A percentile compares a stretch with the other conserved stretches of the same genome.
Conservation (phyloP, 148 eudicot species). For the Vaccinium macrocarpon region DNA sequence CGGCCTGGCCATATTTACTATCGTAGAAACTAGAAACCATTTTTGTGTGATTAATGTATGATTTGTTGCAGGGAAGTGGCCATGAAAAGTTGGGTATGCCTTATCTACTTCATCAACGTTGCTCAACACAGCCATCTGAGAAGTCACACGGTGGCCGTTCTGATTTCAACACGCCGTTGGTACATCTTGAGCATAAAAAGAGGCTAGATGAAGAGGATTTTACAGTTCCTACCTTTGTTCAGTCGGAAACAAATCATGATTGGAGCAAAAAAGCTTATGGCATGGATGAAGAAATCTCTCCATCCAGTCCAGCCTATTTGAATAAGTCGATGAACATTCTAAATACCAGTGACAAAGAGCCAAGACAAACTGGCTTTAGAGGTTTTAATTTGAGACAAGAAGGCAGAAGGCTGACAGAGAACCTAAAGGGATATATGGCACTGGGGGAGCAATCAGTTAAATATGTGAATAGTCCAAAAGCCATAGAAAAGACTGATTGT, state of each 20-base stretch:
- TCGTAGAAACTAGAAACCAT: background rate
- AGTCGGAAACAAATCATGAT: constrained; percentile 32
- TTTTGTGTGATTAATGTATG: constrained; percentile 9
- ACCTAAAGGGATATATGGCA: constrained; percentile 18
- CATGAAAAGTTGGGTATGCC: constrained; percentile 38
- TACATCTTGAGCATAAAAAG: constrained; percentile 33
- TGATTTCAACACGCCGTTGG: constrained; percentile 32
- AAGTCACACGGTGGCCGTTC: constrained; percentile 30
- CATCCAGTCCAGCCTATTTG: constrained; percentile 24
- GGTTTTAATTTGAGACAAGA: constrained; percentile 33
- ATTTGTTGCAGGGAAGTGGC: constrained; percentile 48
- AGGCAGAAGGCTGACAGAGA: constrained; percentile 25
- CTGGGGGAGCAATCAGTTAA: constrained; percentile 14
- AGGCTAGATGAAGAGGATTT: constrained; percentile 73
- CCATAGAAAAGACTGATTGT: constrained; percentile 26
- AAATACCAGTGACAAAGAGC: constrained; percentile 28
- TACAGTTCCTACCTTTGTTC: constrained; percentile 69
- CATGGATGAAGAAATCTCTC: constrained; percentile 25
- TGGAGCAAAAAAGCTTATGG: constrained; percentile 20
- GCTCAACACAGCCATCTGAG: constrained; percentile 36
- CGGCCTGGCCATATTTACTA: background rate
- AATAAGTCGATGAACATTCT: constrained; percentile 20
- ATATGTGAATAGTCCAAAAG: constrained; percentile 23
- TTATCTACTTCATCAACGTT: constrained; percentile 38
- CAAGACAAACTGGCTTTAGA: constrained; percentile 19